phyloP scores from a whole-genome alignment of 2,329 filamentous ascomycete genomes.

The Colletotrichum karsti region DNA sequence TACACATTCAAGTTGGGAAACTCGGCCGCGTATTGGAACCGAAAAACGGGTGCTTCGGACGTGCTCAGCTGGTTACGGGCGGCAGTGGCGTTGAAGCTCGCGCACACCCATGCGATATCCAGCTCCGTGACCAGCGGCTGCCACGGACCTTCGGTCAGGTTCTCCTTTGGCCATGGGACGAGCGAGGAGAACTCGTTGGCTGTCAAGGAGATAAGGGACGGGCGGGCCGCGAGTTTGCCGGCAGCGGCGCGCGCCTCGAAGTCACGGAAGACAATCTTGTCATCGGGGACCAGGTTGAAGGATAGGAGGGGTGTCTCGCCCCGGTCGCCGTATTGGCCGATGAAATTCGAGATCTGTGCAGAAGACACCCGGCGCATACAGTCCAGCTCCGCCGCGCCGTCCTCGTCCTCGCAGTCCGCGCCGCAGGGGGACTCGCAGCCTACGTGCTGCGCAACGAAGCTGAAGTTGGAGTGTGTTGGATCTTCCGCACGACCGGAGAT shows the following conservation, averaged over 20 bases:
- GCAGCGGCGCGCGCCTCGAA: slow-evolving; percentile 36
- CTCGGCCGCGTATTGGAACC: slow-evolving; percentile 49
- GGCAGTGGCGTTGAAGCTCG: slow-evolving; percentile 35
- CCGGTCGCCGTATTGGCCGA: slow-evolving; percentile 38
- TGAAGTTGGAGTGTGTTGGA: slow-evolving; percentile 40
- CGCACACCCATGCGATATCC: slow-evolving; percentile 36
- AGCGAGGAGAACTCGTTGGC: slow-evolving; percentile 41
- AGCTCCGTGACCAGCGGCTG: slow-evolving; percentile 25
- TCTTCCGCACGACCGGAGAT: slow-evolving; percentile 38
- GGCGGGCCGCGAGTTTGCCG: slow-evolving; percentile 36
- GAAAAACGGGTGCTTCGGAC: slow-evolving; percentile 41
- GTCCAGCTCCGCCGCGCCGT: slow-evolving; percentile 38
- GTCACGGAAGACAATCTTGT: slow-evolving; percentile 39
- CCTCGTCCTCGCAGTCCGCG: slow-evolving; percentile 1
- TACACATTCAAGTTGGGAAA: slow-evolving; percentile 49
- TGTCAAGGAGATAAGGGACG: slow-evolving; percentile 41
- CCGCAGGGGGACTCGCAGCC: slow-evolving; percentile 40
- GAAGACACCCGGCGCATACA: slow-evolving; percentile 46
- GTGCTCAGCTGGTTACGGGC: slow-evolving; percentile 34
- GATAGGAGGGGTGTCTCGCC: slow-evolving; percentile 31
- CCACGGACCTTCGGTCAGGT: slow-evolving; percentile 39
- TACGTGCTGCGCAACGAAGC: slow-evolving; percentile 41
- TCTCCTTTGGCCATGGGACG: slow-evolving; percentile 35
- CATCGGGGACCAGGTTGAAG: slow-evolving; percentile 39
- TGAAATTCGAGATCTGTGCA: slow-evolving; percentile 39